A percentile compares a stretch with the other conserved stretches of the same genome.
Conservation (phyloP, 2,329 filamentous ascomycete genomes). For the Emydomyces testavorans region DNA sequence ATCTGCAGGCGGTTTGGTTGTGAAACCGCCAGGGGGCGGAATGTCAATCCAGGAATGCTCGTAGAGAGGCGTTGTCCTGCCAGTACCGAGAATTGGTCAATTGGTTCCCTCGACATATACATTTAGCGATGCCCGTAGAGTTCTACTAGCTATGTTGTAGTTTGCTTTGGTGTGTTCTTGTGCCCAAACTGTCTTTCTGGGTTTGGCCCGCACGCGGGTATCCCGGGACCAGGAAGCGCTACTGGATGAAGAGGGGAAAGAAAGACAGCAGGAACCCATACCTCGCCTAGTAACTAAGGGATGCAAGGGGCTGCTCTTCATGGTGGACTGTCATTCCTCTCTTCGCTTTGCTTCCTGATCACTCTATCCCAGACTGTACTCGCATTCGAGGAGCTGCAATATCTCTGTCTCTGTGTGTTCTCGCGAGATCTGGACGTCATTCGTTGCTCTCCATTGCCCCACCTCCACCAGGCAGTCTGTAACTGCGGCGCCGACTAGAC, state of each 20-base stretch:
- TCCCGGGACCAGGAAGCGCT: too few species aligned
- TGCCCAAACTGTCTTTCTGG: too few species aligned
- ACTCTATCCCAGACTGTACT: too few species aligned
- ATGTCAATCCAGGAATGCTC: not conserved
- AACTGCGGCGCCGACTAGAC: constrained; percentile 11
- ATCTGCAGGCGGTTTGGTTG: constrained; percentile 2
- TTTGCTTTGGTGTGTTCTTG: too few species aligned
- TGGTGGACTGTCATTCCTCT: not conserved
- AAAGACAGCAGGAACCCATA: too few species aligned
- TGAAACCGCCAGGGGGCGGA: not conserved
- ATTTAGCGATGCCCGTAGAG: not conserved
- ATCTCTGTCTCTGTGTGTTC: not conserved
- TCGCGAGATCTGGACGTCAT: constrained; percentile 6
- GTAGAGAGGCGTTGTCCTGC: not conserved
- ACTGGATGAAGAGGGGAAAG: not conserved
- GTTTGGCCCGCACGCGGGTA: constrained; percentile 9
- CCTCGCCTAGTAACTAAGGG: too few species aligned
- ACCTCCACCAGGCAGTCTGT: constrained; percentile 12
- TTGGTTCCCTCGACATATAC: too few species aligned
- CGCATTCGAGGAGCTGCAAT: too few species aligned
- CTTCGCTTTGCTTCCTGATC: not conserved
- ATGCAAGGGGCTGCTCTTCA: too few species aligned
- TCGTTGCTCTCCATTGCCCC: constrained; percentile 4
- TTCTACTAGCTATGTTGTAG: too few species aligned
- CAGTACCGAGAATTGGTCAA: too few species aligned